These are phyloP conservation scores for Pseudoturritis turrita DNA, from an alignment of 345 rosid genomes.

Conservation along the genomic window DNA sequence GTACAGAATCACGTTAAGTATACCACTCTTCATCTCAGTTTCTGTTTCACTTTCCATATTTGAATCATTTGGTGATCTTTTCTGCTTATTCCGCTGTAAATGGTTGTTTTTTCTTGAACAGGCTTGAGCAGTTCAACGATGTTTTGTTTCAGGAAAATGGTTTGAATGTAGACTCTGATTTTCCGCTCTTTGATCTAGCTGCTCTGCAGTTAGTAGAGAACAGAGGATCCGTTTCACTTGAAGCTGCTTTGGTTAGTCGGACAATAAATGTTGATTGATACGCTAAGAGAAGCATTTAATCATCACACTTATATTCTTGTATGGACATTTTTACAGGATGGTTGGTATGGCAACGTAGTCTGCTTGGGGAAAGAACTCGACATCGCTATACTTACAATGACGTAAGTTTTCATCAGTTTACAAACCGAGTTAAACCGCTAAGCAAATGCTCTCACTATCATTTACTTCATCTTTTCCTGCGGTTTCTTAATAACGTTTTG, in stretches of 20 bases:
- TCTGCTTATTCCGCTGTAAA: background rate
- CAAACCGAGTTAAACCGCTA: background rate
- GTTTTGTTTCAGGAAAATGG: constrained; percentile 69
- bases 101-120: constrained; percentile 29
- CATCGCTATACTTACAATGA: constrained; percentile 76
- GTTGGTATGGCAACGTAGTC: constrained; percentile 70
- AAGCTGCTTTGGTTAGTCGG: constrained; percentile 33
- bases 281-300: background rate
- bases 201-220: constrained; percentile 36
- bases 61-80: background rate
- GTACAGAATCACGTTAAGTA: constrained; percentile 73
- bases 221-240: constrained; percentile 45
- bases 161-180: constrained; percentile 30
- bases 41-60: background rate
- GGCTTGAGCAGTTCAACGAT: constrained; percentile 95
- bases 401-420: constrained; percentile 37
- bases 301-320: background rate
- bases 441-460: background rate
- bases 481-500: background rate
- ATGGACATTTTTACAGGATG: constrained; percentile 41
- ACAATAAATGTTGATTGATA: background rate
- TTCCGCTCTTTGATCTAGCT: constrained; percentile 50
- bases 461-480: background rate
- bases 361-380: constrained; percentile 60
- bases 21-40: constrained; percentile 1